These are phyloP conservation scores for Trichoderma sp. DNA, from an alignment of 2,329 filamentous ascomycete genomes.

Conservation along the genomic window DNA sequence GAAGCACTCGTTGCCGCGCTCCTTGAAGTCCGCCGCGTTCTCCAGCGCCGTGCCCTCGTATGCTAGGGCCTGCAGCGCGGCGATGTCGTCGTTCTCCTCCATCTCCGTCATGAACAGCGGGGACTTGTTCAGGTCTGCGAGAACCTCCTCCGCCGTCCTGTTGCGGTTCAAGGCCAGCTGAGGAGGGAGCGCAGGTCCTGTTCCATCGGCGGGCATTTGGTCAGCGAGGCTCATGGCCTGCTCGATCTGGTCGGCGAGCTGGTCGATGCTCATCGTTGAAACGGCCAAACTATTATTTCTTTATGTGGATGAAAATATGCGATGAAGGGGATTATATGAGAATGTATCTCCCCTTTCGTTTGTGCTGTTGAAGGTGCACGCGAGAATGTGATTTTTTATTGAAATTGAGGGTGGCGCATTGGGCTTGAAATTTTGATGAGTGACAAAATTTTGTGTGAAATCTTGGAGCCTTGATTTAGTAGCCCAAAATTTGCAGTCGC, in stretches of 20 bases:
- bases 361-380: neutral
- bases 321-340: neutral
- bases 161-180: constrained; percentile 41
- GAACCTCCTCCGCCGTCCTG: constrained; percentile 57
- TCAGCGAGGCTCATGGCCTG: constrained; percentile 33
- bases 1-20: constrained; percentile 90
- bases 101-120: constrained; percentile 97
- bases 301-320: neutral
- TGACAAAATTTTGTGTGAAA: constrained; percentile 10
- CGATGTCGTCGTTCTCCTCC: constrained; percentile 80
- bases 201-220: constrained; percentile 28
- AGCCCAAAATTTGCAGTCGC: neutral
- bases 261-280: constrained; percentile 42
- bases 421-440: neutral
- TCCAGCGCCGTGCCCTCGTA: constrained; percentile 91
- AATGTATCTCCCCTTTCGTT: neutral
- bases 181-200: constrained; percentile 49
- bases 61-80: constrained; percentile 84
- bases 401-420: neutral
- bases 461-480: neutral
- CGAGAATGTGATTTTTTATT: neutral
- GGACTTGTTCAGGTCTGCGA: constrained; percentile 59
- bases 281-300: neutral
- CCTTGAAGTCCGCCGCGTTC: constrained; percentile 80
- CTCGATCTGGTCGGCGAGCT: constrained; percentile 46